Conservation (phyloP, 202 grass and related monocot species). For the Bolboschoenoplectus hybrid region DNA sequence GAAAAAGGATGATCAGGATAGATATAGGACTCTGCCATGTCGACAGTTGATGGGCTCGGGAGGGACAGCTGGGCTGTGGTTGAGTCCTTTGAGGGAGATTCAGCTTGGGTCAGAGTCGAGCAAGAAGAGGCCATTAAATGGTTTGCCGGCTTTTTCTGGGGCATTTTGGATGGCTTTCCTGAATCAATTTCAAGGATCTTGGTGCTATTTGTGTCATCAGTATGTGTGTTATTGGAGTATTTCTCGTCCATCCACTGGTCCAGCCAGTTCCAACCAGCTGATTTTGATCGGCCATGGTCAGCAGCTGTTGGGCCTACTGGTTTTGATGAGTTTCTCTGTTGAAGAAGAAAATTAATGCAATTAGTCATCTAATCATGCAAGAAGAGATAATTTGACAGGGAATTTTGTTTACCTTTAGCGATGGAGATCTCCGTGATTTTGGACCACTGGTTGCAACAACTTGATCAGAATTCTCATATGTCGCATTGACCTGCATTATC, state of each 20-base stretch:
- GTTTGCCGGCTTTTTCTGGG: conserved; percentile 13
- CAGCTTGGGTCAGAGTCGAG: conserved; percentile 31
- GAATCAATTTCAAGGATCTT: conserved; percentile 54
- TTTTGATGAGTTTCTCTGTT: conserved; percentile 25
- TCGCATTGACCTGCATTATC: conserved; percentile 49
- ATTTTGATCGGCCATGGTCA: conserved; percentile 31
- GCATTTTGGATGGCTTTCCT: conserved; percentile 46
- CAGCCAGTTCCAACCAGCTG: conserved; percentile 42
- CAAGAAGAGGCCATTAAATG: conserved; percentile 30
- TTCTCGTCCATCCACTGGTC: conserved; percentile 46
- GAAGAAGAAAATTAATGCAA: background rate
- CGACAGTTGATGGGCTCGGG: conserved; percentile 52
- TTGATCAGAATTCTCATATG: conserved; percentile 74
- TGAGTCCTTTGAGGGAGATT: conserved; percentile 49
- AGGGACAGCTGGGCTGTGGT: conserved; percentile 40
- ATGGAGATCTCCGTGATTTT: conserved; percentile 57
- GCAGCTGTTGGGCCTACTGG: background rate
- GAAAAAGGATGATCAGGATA: conserved; percentile 45
- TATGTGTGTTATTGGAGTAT: conserved; percentile 30
- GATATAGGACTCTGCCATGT: conserved; percentile 53
- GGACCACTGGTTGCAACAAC: conserved; percentile 30
- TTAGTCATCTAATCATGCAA: background rate
- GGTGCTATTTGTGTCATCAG: conserved; percentile 47
- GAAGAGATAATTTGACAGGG: background rate
- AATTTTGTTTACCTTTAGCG: conserved; percentile 47